Conservation (phyloP, 345 rosid genomes). For the Dimocarpus longan region DNA sequence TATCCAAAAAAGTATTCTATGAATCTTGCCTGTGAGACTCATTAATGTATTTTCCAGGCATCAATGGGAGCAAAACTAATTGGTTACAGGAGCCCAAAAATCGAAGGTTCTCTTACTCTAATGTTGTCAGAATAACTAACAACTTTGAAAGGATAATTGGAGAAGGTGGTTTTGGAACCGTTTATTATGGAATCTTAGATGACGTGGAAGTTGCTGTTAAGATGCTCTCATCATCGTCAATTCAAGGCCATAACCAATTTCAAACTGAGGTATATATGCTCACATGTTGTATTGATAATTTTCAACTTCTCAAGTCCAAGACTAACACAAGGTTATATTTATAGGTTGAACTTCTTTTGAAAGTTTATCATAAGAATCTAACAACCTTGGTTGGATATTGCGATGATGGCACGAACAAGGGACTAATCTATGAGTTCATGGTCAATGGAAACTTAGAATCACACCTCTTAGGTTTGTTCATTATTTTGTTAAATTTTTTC, state of each 20-base stretch:
- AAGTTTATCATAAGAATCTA: conserved; percentile 26
- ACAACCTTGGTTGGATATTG: conserved; percentile 25
- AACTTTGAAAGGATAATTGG: conserved; percentile 51
- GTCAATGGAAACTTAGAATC: conserved; percentile 43
- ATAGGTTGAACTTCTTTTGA: conserved; percentile 28
- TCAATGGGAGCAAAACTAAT: not conserved
- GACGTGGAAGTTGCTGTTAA: conserved; percentile 50
- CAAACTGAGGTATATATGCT: conserved; percentile 40
- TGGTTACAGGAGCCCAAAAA: conserved; percentile 29
- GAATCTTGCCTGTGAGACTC: not conserved
- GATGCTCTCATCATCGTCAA: conserved; percentile 46
- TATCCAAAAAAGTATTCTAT: too few relatives aligned
- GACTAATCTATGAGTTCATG: conserved; percentile 59
- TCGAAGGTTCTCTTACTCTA: conserved; percentile 32
- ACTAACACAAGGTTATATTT: not conserved
- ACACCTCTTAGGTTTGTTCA: conserved; percentile 43
- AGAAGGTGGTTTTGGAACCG: conserved; percentile 64
- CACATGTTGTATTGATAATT: not conserved
- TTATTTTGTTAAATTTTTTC: not conserved
- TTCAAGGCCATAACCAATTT: conserved; percentile 48
- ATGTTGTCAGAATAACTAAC: conserved; percentile 38
- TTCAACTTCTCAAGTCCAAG: too few relatives aligned
- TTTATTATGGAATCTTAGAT: conserved; percentile 45
- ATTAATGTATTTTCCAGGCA: not conserved
- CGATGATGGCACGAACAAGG: conserved; percentile 29